phyloP scores from a whole-genome alignment of 805 yeast genomes.

The Candida sanyiensis region DNA sequence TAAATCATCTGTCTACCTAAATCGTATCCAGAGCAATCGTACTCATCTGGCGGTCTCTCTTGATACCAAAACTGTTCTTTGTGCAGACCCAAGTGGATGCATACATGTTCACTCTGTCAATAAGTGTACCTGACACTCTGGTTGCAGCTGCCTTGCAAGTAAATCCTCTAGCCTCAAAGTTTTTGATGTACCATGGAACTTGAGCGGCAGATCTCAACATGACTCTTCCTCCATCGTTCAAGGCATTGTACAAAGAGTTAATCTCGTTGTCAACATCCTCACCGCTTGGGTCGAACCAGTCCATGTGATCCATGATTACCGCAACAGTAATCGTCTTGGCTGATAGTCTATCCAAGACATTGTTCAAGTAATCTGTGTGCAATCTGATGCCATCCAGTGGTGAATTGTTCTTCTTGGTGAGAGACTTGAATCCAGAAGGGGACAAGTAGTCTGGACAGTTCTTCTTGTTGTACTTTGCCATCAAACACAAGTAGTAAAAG shows the following conservation, averaged over 20 bases:
- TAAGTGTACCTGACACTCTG: conserved; percentile 55
- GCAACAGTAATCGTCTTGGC: conserved; percentile 65
- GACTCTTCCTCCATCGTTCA: conserved; percentile 66
- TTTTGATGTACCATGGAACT: conserved; percentile 71
- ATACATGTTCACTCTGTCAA: conserved; percentile 82
- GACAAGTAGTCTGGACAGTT: conserved; percentile 79
- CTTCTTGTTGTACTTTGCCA: conserved; percentile 50
- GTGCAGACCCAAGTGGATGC: conserved; percentile 86
- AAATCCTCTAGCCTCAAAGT: conserved; percentile 65
- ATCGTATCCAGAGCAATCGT: conserved; percentile 18
- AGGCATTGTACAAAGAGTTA: conserved; percentile 53
- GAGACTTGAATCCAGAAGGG: conserved; percentile 45
- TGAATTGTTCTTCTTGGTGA: conserved; percentile 35
- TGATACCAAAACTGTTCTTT: conserved; percentile 28
- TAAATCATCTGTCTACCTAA: too few species aligned
- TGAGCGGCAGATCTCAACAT: conserved; percentile 70
- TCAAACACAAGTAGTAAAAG: conserved; percentile 65
- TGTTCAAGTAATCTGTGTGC: conserved; percentile 75
- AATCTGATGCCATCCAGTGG: conserved; percentile 68
- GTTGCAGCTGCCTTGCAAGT: conserved; percentile 63
- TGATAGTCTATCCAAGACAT: conserved; percentile 63
- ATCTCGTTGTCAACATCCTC: conserved; percentile 63
- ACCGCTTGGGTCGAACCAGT: conserved; percentile 73
- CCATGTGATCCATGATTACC: conserved; percentile 88
- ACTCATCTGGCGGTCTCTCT: conserved; percentile 26